A percentile compares a stretch with the other conserved stretches of the same genome.
phyloP scores from a whole-genome alignment of 192 early-diverging fungal species.

The Mortierella hygrophila region DNA sequence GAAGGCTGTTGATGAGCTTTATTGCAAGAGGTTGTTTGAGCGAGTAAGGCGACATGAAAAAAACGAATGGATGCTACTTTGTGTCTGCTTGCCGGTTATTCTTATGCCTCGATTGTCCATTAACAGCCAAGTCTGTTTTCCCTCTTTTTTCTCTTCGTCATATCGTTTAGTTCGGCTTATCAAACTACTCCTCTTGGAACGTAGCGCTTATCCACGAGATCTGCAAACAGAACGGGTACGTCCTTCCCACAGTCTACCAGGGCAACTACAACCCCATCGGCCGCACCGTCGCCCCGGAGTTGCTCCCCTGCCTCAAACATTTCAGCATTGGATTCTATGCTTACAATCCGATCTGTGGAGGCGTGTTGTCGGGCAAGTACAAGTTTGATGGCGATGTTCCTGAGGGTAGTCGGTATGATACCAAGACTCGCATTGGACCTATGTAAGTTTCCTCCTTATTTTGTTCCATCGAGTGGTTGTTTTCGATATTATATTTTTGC shows the following conservation, averaged over 20 bases:
- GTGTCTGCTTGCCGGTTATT: neutral
- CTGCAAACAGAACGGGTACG: constrained; percentile 52
- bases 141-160: neutral
- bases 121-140: neutral
- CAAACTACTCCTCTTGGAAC: constrained; percentile 53
- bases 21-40: constrained; percentile 64
- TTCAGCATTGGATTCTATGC: constrained; percentile 33
- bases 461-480: neutral
- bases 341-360: constrained; percentile 28
- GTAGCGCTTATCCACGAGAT: constrained; percentile 37
- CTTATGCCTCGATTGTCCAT: neutral
- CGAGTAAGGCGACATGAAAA: constrained; percentile 16
- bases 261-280: constrained; percentile 47
- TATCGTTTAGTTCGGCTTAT: constrained; percentile 47
- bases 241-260: constrained; percentile 55
- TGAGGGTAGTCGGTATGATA: constrained; percentile 22
- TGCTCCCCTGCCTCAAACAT: constrained; percentile 31
- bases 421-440: constrained; percentile 12
- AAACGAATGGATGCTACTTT: neutral
- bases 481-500: neutral
- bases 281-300: constrained; percentile 18
- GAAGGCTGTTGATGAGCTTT: constrained; percentile 68
- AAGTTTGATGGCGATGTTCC: constrained; percentile 13
- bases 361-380: constrained; percentile 22
- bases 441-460: constrained; percentile 1